phyloP scores from a whole-genome alignment of 306 rosid genomes.

The Vigna hirtella region DNA sequence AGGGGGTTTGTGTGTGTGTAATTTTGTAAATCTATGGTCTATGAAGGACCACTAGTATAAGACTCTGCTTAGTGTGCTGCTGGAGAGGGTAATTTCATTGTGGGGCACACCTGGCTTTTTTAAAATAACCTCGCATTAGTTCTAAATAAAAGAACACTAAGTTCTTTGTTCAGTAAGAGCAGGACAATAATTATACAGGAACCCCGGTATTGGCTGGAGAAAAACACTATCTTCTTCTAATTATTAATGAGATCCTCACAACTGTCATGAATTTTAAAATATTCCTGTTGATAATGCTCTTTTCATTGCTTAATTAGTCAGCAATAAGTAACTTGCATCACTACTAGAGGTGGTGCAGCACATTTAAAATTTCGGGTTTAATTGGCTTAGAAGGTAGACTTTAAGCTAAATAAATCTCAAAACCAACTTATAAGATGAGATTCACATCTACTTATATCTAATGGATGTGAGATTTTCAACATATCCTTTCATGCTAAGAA shows the following conservation, averaged over 20 bases:
- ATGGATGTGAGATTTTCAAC: too few species aligned
- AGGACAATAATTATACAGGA: neutral
- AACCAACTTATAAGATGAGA: too few species aligned
- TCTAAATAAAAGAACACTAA: neutral
- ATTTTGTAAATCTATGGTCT: neutral
- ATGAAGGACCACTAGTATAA: slow-evolving; percentile 5
- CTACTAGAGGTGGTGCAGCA: neutral
- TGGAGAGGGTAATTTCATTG: slow-evolving; percentile 8
- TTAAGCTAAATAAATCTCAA: too few species aligned
- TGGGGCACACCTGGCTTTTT: neutral
- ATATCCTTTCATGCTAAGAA: too few species aligned
- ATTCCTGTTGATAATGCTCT: neutral
- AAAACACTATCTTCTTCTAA: neutral
- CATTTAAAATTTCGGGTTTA: neutral
- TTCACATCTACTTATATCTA: too few species aligned
- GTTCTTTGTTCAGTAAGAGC: slow-evolving; percentile 2
- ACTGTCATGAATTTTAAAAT: neutral
- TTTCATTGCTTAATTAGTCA: neutral
- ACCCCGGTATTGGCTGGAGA: neutral
- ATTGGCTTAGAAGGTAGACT: too few species aligned
- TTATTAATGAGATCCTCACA: neutral
- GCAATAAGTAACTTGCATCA: neutral
- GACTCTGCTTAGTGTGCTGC: neutral
- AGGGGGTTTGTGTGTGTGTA: neutral
- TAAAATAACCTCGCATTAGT: neutral